These are phyloP conservation scores for Porphyrellus cyaneotinctus DNA, from an alignment of 768 basidiomycete species.

Conservation along the genomic window DNA sequence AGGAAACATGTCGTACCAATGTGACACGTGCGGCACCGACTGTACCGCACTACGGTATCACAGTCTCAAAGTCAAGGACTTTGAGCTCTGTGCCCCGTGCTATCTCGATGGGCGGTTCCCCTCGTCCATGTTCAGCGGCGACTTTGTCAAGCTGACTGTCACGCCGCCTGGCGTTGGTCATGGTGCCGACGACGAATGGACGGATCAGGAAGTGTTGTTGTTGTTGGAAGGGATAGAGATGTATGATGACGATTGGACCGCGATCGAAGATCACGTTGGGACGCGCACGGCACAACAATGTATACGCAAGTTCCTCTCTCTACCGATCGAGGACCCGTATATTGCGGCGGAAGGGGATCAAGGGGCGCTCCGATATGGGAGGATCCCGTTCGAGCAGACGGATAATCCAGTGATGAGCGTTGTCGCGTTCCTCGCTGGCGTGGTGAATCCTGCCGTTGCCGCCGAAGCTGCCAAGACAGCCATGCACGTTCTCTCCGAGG, in stretches of 20 bases:
- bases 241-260: constrained; percentile 96
- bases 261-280: constrained; percentile 89
- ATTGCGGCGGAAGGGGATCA: constrained; percentile 71
- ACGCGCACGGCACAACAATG: constrained; percentile 92
- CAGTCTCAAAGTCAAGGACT: constrained; percentile 87
- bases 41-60: constrained; percentile 88
- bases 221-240: constrained; percentile 97
- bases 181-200: constrained; percentile 68
- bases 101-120: constrained; percentile 98
- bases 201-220: constrained; percentile 83
- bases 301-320: constrained; percentile 88
- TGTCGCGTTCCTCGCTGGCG: constrained; percentile 93
- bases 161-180: constrained; percentile 31
- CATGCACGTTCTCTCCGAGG: constrained; percentile 73
- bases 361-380: constrained; percentile 69
- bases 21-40: constrained; percentile 94
- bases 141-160: constrained; percentile 83
- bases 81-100: constrained; percentile 87
- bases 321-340: constrained; percentile 96
- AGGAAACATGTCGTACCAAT: constrained; percentile 60
- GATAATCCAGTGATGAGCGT: constrained; percentile 99
- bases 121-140: constrained; percentile 91
- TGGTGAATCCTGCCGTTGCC: constrained; percentile 85
- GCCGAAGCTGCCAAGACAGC: constrained; percentile 92
- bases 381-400: constrained; percentile 88